Base-by-base conservation (phyloP, 2,329 filamentous ascomycete species). In the Aspergillus nomiae region DNA sequence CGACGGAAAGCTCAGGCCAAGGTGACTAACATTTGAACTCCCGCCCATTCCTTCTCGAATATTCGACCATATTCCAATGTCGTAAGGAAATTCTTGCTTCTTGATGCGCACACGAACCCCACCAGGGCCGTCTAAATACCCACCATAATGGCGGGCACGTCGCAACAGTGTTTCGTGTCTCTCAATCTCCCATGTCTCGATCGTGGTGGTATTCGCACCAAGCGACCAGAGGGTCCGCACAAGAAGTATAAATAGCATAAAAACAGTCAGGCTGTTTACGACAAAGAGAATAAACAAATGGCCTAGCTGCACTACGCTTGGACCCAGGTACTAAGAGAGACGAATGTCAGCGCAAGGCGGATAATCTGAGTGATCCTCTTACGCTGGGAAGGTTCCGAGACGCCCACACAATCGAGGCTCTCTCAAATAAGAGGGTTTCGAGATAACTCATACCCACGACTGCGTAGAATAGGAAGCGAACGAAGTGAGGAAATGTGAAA, bases 81-180 rank as follows among this genome's bases (percentile, higher is more conserved):
- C 87, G 71, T 88, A 90, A 0, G 87, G 87, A 66, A 88, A 90
- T 65, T 90, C 87, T 66, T 89, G 87, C 60, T 82, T 84, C 57
- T 76, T 75, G 53, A 90, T 86, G 14, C 77, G 78, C 9, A 89
- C 69, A 64, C 80, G 80, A 2, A 77, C 74, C 2, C 87, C 87
- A 51, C 87, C 84, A 0, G 86, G 86, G 0, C 82, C 85, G 41
- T 86, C 80, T 0, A 90, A 77, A 63, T 82, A 86, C 7, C 87
- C 87, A 1, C 87, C 87, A 24, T 86, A 81, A 41, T 76, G 75
- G 30, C 78, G 76, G 12, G 82, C 80, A 60, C 81, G 76, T 45
- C 81, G 77, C 36, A 83, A 69, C 6, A 84, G 72, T 4, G 79
- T 81, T 43, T 78, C 74, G 63, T 84, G 82, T 61, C 82, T 71